A percentile compares a stretch with the other conserved stretches of the same genome.
phyloP scores from a whole-genome alignment of 257 asterid species.

The Euphrasia confusa region DNA sequence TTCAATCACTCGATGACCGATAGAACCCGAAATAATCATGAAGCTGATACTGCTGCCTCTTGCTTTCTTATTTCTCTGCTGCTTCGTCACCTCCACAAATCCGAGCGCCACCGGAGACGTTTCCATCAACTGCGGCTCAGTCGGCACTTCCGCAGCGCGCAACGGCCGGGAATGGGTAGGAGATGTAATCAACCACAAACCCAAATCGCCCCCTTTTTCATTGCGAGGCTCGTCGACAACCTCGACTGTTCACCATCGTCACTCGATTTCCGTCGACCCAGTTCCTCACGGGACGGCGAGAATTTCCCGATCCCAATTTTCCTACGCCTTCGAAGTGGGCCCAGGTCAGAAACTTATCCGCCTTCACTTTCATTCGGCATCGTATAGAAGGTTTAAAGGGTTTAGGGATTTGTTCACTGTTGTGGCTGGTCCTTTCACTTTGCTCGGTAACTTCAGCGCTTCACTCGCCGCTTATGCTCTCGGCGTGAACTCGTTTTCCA shows the following conservation, averaged over 20 bases:
- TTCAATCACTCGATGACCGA: no score
- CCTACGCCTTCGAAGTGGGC: constrained; percentile 22
- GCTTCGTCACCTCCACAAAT: no score
- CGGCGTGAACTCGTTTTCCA: constrained; percentile 15
- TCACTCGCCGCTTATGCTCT: constrained; percentile 25
- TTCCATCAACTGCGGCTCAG: constrained; percentile 37
- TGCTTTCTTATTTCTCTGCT: background rate
- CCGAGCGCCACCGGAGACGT: constrained; percentile 1
- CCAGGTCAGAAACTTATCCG: constrained; percentile 32
- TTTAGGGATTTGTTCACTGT: constrained; percentile 28
- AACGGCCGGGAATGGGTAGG: constrained; percentile 45
- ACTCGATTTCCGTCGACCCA: constrained; percentile 16
- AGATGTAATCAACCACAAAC: constrained; percentile 22
- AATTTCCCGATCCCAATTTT: constrained; percentile 23
- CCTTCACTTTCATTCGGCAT: constrained; percentile 24
- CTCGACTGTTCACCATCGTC: constrained; percentile 19
- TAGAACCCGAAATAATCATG: background rate
- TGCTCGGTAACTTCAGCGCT: constrained; percentile 31
- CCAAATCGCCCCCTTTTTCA: constrained; percentile 6
- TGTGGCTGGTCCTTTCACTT: constrained; percentile 23
- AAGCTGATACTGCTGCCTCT: background rate
- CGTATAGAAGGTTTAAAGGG: constrained; percentile 16
- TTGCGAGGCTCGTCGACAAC: constrained; percentile 38
- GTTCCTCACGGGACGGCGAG: constrained; percentile 27
- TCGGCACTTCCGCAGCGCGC: constrained; percentile 26